A percentile compares a stretch with the other conserved stretches of the same genome.
Conservation (phyloP, 1,139 yeast species). For the Pichia sorboxylosa region DNA sequence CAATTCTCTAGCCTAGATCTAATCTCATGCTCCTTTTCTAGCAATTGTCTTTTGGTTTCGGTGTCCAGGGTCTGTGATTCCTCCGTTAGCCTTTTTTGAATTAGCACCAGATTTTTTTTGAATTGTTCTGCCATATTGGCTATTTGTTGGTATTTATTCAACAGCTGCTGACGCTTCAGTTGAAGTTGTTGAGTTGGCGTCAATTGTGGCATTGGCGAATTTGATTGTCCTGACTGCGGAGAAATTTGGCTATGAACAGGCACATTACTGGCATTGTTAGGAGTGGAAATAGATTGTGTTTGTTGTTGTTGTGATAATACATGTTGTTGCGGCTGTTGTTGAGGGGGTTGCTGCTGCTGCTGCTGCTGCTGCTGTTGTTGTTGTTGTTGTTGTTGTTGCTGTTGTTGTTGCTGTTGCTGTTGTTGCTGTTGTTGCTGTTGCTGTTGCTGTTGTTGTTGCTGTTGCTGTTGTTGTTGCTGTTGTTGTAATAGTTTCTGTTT, state of each 20-base stretch:
- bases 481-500: slow-evolving; percentile 24
- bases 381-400: slow-evolving; percentile 7
- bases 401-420: slow-evolving; percentile 11
- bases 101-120: slow-evolving; percentile 29
- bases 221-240: not conserved
- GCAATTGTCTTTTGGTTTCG: slow-evolving; percentile 21
- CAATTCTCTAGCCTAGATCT: slow-evolving; percentile 23
- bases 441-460: slow-evolving; percentile 17
- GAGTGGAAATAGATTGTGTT: not conserved
- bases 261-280: not conserved
- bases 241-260: not conserved
- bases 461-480: slow-evolving; percentile 13
- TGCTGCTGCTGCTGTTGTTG: not conserved
- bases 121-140: slow-evolving; percentile 29
- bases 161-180: slow-evolving; percentile 17
- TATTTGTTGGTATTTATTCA: slow-evolving; percentile 25
- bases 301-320: not conserved
- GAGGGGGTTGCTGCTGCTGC: not conserved
- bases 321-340: not conserved
- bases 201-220: not conserved
- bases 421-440: slow-evolving; percentile 9
- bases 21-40: slow-evolving; percentile 20
- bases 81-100: slow-evolving; percentile 27
- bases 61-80: slow-evolving; percentile 24
- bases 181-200: slow-evolving; percentile 14